Conservation (phyloP, 2,329 filamentous ascomycete genomes). For the Raffaelea albimanens region DNA sequence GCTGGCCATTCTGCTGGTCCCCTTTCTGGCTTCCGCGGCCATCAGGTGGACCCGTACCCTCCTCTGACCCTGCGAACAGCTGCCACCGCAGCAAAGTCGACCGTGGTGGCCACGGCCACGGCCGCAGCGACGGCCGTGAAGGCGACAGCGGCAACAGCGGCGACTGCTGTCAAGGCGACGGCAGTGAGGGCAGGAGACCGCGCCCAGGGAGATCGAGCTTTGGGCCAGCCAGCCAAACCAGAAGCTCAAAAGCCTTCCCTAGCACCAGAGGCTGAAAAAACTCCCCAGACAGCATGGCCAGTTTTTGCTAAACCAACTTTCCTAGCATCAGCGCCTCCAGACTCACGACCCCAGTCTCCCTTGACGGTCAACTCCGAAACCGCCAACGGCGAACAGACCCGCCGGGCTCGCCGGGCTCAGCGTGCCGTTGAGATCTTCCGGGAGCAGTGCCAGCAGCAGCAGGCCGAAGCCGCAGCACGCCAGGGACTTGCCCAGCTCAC, state of each 20-base stretch:
- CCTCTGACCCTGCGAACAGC: background rate
- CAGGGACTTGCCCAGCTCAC: conserved; percentile 4
- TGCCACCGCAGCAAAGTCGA: too few species aligned
- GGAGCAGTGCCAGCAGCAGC: conserved; percentile 9
- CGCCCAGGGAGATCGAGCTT: too few species aligned
- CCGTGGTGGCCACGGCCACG: background rate
- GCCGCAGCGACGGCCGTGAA: background rate
- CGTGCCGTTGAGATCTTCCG: conserved; percentile 11
- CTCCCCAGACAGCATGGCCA: background rate
- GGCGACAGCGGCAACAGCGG: too few species aligned
- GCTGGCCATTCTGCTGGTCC: background rate
- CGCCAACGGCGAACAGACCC: conserved; percentile 2
- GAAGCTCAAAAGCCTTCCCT: background rate
- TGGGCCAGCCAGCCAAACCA: too few species aligned
- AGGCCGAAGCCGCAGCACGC: conserved; percentile 9
- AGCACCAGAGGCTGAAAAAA: too few species aligned
- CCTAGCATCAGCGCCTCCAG: too few species aligned
- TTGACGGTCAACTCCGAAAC: too few species aligned
- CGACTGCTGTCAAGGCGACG: too few species aligned
- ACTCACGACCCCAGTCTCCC: too few species aligned
- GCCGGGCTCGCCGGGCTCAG: conserved; percentile 12
- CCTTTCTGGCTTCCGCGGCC: background rate
- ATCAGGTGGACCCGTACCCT: background rate
- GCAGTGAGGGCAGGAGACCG: too few species aligned
- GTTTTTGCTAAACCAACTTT: too few species aligned